Percentiles rank a stretch among this genome's conserved stretches.
Evolutionary conservation across 495 filamentous ascomycete species (phyloP).

Genomic region (Penicillium diatomitis): DNA sequence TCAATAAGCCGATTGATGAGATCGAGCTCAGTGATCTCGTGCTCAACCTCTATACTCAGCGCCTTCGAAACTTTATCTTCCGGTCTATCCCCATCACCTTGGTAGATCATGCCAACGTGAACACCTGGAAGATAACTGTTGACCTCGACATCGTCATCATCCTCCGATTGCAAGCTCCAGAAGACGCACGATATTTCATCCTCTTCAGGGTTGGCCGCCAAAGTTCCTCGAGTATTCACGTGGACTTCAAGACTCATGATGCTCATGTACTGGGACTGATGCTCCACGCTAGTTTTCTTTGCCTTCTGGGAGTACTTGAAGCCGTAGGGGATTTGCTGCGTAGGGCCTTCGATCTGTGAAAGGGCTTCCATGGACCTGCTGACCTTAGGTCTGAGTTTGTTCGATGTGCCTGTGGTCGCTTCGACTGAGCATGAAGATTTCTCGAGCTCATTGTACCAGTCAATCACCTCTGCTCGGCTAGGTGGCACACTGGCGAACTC

Average conservation of each 20-base stretch:
- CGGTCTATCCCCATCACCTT: conserved; percentile 35
- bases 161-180: conserved; percentile 79
- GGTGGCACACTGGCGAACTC: conserved; percentile 53
- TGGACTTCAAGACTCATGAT: conserved; percentile 95
- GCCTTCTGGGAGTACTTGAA: conserved; percentile 81
- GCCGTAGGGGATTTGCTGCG: conserved; percentile 73
- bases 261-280: conserved; percentile 92
- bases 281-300: conserved; percentile 65
- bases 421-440: conserved; percentile 2
- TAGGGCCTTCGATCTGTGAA: conserved; percentile 84
- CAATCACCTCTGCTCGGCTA: conserved; percentile 55
- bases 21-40: conserved; percentile 74
- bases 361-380: conserved; percentile 32
- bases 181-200: conserved; percentile 88
- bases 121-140: conserved; percentile 44
- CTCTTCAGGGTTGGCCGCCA: conserved; percentile 79
- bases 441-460: conserved; percentile 50
- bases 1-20: conserved; percentile 74
- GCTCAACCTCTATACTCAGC: conserved; percentile 51
- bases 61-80: conserved; percentile 40
- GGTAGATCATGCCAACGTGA: conserved; percentile 47
- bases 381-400: neutral
- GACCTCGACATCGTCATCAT: conserved; percentile 42
- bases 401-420: neutral
- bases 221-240: conserved; percentile 72